Evolutionary conservation across 305 asterid genomes (phyloP), one percentile per base, ranked within the genome.

Genomic region (Euphrasia arctica): DNA sequence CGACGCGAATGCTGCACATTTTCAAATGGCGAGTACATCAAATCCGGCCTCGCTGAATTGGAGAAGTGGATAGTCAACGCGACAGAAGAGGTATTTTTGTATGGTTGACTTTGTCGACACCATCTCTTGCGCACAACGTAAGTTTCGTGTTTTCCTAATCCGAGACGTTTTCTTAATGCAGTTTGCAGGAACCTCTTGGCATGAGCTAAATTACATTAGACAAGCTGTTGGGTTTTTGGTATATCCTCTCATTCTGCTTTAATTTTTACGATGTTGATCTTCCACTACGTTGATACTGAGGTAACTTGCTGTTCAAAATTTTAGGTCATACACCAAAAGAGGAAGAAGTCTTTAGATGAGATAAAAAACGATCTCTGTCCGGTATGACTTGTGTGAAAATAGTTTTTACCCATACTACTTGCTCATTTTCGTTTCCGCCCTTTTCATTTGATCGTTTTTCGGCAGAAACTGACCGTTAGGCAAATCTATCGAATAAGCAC

Each of bases 221-320:
- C 98, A 93, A 78, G 98, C 98, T 57, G 96, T 93, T 81, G 98
- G 97, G 60, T 89, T 92, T 78, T 83, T 92, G 98, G 98, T 92
- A 81, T 70, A 67, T 28, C 34, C 32, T 48, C 66, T 62, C 67
- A 60, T 39, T 3, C 8, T 22, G 14, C 29, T 63, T 57, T 68
- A 10, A 58, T 60, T 67, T 31, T 64, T 31, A 14, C 13, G 55
- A 56, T 45, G 43, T 56, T 55, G 58, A 34, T 39, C 28, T 55
- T 72, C 64, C 34, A 54, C 47, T 18, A 39, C 47, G 67, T 43
- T 14, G 65, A 48, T 48, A 45, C 68, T 69, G n/a, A 72, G 25
- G 3, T 45, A 8, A 64, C 58, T 63, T 71, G 58, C 55, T 61
- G 22, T 52, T 28, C 22, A 51, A 73, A 28, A 70, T 22, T 77